These are phyloP conservation scores for Nitzschia sp. DNA, from an alignment of 108 stramenopile species.

Conservation along the genomic window DNA sequence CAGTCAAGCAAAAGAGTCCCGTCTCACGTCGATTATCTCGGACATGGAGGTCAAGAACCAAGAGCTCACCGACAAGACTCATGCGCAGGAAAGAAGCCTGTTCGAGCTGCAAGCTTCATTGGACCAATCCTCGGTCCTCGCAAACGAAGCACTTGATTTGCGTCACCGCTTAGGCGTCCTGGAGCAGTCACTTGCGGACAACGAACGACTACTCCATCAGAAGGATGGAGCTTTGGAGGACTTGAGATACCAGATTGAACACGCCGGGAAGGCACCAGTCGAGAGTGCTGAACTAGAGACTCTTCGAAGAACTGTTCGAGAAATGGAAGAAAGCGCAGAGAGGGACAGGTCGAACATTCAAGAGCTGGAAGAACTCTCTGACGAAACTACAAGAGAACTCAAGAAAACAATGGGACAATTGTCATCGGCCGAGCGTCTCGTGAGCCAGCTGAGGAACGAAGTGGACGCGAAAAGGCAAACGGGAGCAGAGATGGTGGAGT, in stretches of 20 bases:
- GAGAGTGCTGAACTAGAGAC: slow-evolving; percentile 29
- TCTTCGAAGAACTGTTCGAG: slow-evolving; percentile 9
- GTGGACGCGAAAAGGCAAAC: background rate
- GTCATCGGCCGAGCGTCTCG: background rate
- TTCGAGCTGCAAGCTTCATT: background rate
- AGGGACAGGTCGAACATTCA: slow-evolving; percentile 1
- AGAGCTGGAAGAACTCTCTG: slow-evolving; percentile 25
- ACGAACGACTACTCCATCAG: slow-evolving; percentile 16
- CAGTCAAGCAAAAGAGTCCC: background rate
- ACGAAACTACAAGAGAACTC: slow-evolving; percentile 6
- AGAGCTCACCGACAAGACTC: background rate
- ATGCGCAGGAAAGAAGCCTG: slow-evolving; percentile 6
- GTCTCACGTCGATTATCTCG: slow-evolving; percentile 6
- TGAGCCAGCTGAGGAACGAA: slow-evolving; percentile 1
- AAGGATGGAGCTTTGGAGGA: slow-evolving; percentile 32
- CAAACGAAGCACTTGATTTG: slow-evolving; percentile 7
- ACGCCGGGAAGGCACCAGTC: slow-evolving; percentile 2
- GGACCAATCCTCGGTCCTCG: background rate
- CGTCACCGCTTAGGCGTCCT: slow-evolving; percentile 1
- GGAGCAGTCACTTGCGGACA: slow-evolving; percentile 9
- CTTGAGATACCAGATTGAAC: slow-evolving; percentile 11
- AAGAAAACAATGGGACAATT: background rate
- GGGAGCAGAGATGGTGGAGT: background rate
- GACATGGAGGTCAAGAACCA: slow-evolving; percentile 1
- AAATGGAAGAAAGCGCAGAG: slow-evolving; percentile 16